Evolutionary conservation across 2,329 filamentous ascomycete species (phyloP).

Genomic region (Colletotrichum neosansevieriae): DNA sequence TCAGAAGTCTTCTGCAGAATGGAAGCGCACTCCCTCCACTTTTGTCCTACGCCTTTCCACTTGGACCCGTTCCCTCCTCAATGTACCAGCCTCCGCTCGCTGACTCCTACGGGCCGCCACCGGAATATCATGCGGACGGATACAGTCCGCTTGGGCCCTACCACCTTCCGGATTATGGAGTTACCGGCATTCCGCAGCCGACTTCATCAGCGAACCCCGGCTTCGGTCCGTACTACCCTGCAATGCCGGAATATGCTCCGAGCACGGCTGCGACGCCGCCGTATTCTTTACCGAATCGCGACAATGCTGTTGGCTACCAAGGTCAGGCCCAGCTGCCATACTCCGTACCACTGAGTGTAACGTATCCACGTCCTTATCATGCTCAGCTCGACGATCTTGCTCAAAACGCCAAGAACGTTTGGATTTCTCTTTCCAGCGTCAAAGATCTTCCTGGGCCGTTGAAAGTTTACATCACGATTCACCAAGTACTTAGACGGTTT

Average conservation of each 20-base stretch:
- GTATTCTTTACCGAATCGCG: not conserved
- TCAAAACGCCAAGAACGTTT: conserved; percentile 69
- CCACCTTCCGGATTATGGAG: not conserved
- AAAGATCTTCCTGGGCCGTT: conserved; percentile 72
- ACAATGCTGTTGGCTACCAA: not conserved
- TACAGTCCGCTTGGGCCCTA: not conserved
- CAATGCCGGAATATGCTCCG: not conserved
- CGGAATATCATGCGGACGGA: not conserved
- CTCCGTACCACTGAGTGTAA: not conserved
- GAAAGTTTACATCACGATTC: conserved; percentile 72
- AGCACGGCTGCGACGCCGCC: not conserved
- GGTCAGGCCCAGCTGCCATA: conserved; percentile 3
- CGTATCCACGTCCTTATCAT: conserved; percentile 46
- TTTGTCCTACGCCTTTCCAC: not conserved
- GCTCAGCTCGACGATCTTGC: conserved; percentile 65
- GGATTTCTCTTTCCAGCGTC: conserved; percentile 70
- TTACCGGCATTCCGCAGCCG: not conserved
- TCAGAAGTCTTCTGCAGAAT: not conserved
- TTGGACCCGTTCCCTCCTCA: not conserved
- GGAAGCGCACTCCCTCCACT: not conserved
- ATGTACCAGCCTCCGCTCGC: not conserved
- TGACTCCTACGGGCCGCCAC: conserved; percentile 2
- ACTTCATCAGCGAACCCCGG: conserved; percentile 48
- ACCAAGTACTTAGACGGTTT: conserved; percentile 71
- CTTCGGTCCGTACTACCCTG: conserved; percentile 2